phyloP scores from a whole-genome alignment of 306 rosid genomes.

The Quercus berberidifolia region DNA sequence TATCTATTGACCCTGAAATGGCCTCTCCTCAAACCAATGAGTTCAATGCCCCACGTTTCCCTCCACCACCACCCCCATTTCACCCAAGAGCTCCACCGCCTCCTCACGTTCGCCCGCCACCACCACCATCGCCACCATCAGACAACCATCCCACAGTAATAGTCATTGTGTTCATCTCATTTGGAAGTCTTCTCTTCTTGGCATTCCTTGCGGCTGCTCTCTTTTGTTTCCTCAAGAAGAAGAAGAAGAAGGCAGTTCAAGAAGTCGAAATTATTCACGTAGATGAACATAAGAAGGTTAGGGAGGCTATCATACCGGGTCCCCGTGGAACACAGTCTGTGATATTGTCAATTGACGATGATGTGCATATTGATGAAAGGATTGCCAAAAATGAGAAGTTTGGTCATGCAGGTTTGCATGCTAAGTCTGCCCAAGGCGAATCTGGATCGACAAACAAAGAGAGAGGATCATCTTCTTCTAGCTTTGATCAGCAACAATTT shows the following conservation, averaged over 20 bases:
- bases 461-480: constrained; percentile 16
- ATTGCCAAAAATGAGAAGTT: constrained; percentile 34
- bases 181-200: constrained; percentile 51
- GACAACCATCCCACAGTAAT: constrained; percentile 46
- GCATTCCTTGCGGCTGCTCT: constrained; percentile 59
- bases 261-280: constrained; percentile 47
- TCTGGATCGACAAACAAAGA: constrained; percentile 18
- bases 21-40: constrained; percentile 28
- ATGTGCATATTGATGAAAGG: constrained; percentile 48
- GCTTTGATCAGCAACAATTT: constrained; percentile 22
- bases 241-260: constrained; percentile 41
- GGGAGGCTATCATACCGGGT: constrained; percentile 49
- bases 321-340: constrained; percentile 48
- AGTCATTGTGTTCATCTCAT: constrained; percentile 48
- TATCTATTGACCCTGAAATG: constrained; percentile 30
- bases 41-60: constrained; percentile 29
- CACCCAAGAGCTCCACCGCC: constrained; percentile 35
- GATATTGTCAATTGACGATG: constrained; percentile 60
- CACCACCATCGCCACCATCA: constrained; percentile 35
- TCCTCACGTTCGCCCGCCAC: constrained; percentile 20
- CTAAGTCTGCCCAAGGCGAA: constrained; percentile 16
- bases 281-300: constrained; percentile 54
- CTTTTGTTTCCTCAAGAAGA: constrained; percentile 46
- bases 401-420: constrained; percentile 32
- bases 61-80: constrained; percentile 21